These are phyloP conservation scores for Rhizopus delemar DNA, from an alignment of 371 early-diverging fungal species.

Conservation along the genomic window DNA sequence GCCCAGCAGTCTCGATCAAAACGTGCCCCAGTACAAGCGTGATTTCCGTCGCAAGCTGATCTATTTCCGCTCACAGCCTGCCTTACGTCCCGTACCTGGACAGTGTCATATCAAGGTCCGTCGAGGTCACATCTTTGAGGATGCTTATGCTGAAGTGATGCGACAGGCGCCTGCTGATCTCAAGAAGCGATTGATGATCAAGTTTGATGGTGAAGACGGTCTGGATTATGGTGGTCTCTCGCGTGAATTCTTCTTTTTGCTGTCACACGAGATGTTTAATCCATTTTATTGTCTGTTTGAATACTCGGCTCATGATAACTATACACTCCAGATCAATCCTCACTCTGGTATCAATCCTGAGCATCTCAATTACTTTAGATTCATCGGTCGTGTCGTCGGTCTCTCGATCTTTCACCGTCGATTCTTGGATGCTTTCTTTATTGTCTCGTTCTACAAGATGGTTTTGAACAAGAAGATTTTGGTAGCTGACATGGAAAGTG, in stretches of 20 bases:
- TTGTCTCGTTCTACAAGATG: constrained; percentile 96
- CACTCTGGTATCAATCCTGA: constrained; percentile 96
- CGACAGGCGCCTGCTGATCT: constrained; percentile 82
- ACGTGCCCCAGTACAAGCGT: constrained; percentile 97
- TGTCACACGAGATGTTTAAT: constrained; percentile 98
- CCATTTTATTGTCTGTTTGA: constrained; percentile 96
- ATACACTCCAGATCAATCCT: constrained; percentile 96
- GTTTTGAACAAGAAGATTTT: constrained; percentile 87
- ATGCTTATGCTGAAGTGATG: constrained; percentile 93
- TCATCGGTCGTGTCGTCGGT: constrained; percentile 97
- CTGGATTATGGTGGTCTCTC: constrained; percentile 98
- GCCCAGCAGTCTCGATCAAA: constrained; percentile 90
- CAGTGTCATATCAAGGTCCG: constrained; percentile 90
- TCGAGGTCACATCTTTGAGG: constrained; percentile 89
- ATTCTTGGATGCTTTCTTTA: constrained; percentile 95
- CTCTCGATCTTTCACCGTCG: constrained; percentile 96
- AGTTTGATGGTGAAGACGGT: constrained; percentile 98
- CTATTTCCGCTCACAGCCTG: constrained; percentile 92
- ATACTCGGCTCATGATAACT: constrained; percentile 95
- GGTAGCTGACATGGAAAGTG: constrained; percentile 93
- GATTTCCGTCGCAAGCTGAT: constrained; percentile 95
- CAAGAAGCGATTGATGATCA: constrained; percentile 94
- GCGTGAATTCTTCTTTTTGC: constrained; percentile 94
- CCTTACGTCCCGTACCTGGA: constrained; percentile 85
- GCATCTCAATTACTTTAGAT: constrained; percentile 96